Percentiles rank a stretch among this genome's conserved stretches.
phyloP scores from a whole-genome alignment of 768 basidiomycete species.

The Hydnum rufescens region DNA sequence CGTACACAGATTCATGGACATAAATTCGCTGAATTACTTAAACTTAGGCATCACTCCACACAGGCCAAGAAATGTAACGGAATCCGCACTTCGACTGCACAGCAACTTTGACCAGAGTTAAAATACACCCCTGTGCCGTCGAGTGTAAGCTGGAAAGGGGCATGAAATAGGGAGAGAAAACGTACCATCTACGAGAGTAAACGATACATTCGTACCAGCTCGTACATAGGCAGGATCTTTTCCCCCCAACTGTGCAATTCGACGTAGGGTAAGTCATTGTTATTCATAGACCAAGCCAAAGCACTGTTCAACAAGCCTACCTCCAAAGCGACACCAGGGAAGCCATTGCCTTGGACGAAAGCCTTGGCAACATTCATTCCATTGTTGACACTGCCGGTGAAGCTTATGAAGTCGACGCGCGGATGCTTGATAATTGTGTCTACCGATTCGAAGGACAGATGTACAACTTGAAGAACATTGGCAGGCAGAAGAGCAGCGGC shows the following conservation, averaged over 20 bases:
- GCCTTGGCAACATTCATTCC: slow-evolving; percentile 56
- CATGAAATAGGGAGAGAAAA: slow-evolving; percentile 27
- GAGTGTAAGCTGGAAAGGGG: not conserved
- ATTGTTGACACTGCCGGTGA: slow-evolving; percentile 74
- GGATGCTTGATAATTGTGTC: slow-evolving; percentile 42
- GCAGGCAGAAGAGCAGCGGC: slow-evolving; percentile 59
- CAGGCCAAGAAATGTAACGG: no score
- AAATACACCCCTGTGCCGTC: slow-evolving; percentile 56
- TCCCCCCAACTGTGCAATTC: slow-evolving; percentile 55
- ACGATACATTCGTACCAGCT: slow-evolving; percentile 65
- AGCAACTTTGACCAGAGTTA: slow-evolving; percentile 97
- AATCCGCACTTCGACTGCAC: slow-evolving; percentile 71
- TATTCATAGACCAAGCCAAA: no score
- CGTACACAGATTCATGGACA: slow-evolving; percentile 71
- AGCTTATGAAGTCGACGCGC: slow-evolving; percentile 60
- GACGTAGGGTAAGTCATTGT: not conserved
- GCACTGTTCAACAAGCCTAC: slow-evolving; percentile 19
- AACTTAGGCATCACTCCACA: no score
- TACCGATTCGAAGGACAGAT: slow-evolving; percentile 45
- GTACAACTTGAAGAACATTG: slow-evolving; percentile 53
- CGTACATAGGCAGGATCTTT: slow-evolving; percentile 97
- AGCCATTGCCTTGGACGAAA: slow-evolving; percentile 35
- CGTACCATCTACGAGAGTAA: slow-evolving; percentile 80
- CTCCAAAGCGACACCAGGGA: slow-evolving; percentile 80
- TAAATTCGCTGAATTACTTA: slow-evolving; percentile 93